Evolutionary conservation across 345 rosid genomes (phyloP).

Genomic region (Bruguiera gymnorhiza): DNA sequence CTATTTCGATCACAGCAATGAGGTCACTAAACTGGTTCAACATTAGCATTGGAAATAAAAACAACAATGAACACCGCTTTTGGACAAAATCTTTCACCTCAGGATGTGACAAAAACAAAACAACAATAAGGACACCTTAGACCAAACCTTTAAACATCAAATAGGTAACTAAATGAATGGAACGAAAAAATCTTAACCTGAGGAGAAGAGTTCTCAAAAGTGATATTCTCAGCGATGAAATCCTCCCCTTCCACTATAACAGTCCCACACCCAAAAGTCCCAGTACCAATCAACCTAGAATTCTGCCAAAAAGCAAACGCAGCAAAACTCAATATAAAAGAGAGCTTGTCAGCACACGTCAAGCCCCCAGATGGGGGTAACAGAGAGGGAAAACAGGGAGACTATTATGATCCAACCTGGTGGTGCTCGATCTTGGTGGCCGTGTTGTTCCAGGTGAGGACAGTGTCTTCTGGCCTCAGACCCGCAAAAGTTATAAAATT

Average conservation of each 20-base stretch:
- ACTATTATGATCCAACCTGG: conserved; percentile 43
- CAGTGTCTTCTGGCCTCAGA: conserved; percentile 60
- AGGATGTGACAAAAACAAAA: no score
- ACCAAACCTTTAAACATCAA: neutral
- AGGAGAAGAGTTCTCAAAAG: conserved; percentile 92
- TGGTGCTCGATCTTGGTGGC: conserved; percentile 82
- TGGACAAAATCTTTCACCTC: no score
- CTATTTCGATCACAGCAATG: neutral
- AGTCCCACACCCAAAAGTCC: conserved; percentile 90
- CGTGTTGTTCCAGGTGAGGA: conserved; percentile 83
- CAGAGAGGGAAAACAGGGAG: neutral
- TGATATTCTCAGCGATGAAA: conserved; percentile 91
- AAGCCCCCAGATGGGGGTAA: conserved; percentile 4
- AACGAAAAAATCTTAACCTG: conserved; percentile 37
- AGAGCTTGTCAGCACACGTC: neutral
- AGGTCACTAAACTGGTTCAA: no score
- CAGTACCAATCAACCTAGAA: conserved; percentile 72
- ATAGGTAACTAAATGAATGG: neutral
- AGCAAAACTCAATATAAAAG: neutral
- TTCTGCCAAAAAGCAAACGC: conserved; percentile 34
- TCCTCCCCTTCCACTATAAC: conserved; percentile 94
- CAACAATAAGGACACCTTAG: no score
- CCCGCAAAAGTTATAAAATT: conserved; percentile 86
- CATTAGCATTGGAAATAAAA: no score
- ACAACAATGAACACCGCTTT: no score